Percentiles rank a stretch among this genome's conserved stretches.
Evolutionary conservation across 129 eudicot genomes (phyloP).

Genomic region (Heracleum sosnowskyi): DNA sequence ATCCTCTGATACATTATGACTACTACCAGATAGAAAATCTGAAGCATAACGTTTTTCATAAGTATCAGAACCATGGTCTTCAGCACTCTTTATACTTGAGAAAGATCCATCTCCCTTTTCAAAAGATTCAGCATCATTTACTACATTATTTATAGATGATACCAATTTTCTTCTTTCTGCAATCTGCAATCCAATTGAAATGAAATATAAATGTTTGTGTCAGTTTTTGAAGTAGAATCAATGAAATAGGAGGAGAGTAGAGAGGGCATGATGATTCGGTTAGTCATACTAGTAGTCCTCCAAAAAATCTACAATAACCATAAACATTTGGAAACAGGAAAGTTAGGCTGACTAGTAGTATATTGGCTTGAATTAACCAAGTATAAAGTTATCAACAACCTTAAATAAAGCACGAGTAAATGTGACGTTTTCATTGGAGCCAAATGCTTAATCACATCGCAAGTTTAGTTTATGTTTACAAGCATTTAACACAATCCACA

Average conservation of each 20-base stretch:
- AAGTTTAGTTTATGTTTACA: background rate
- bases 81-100: slow-evolving; percentile 22
- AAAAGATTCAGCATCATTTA: slow-evolving; percentile 29
- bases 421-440: background rate
- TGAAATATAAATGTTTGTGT: background rate
- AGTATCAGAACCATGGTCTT: slow-evolving; percentile 14
- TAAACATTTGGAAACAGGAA: background rate
- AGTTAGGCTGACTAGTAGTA: background rate
- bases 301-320: background rate
- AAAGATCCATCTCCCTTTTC: slow-evolving; percentile 32
- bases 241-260: background rate
- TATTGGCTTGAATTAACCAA: background rate
- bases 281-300: background rate
- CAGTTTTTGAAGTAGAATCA: background rate
- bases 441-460: background rate
- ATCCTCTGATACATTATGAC: background rate
- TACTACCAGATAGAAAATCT: slow-evolving; percentile 12
- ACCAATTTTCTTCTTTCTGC: slow-evolving; percentile 78
- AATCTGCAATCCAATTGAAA: slow-evolving; percentile 45
- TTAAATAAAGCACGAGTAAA: background rate
- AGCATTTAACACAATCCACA: background rate
- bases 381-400: background rate
- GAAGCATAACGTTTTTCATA: slow-evolving; percentile 22
- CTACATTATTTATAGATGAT: slow-evolving; percentile 45
- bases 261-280: background rate